A percentile compares a stretch with the other conserved stretches of the same genome.
These are phyloP conservation scores for Mycena indigotica DNA, from an alignment of 768 basidiomycete genomes.

Conservation along the genomic window DNA sequence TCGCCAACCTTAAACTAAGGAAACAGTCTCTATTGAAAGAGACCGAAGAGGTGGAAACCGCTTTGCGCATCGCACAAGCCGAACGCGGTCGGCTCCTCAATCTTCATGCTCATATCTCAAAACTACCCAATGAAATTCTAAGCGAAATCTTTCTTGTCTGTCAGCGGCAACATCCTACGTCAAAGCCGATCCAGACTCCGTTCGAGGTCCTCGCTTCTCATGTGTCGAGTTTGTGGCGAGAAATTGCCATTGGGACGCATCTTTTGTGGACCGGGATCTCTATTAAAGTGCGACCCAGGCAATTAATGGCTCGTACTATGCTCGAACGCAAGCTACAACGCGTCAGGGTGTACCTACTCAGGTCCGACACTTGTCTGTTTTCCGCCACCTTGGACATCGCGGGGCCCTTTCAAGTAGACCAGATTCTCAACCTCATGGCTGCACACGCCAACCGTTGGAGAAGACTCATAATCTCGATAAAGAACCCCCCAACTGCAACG, in stretches of 20 bases:
- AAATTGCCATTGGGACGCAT: constrained; percentile 40
- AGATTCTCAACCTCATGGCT: constrained; percentile 34
- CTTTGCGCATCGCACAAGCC: constrained; percentile 34
- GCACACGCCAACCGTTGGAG: constrained; percentile 43
- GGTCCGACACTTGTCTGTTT: constrained; percentile 40
- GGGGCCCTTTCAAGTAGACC: constrained; percentile 26
- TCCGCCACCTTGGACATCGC: constrained; percentile 37
- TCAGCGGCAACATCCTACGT: constrained; percentile 20
- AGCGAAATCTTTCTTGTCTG: constrained; percentile 40
- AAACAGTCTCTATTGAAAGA: constrained; percentile 36
- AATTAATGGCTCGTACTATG: constrained; percentile 28
- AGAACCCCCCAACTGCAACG: constrained; percentile 22
- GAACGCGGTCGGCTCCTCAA: constrained; percentile 39
- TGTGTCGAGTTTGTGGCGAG: constrained; percentile 49
- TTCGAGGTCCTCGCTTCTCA: constrained; percentile 46
- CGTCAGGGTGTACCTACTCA: constrained; percentile 35
- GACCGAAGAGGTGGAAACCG: constrained; percentile 33
- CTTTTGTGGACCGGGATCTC: constrained; percentile 48
- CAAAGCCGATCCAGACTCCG: constrained; percentile 14
- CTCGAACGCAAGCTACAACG: constrained; percentile 27
- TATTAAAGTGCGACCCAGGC: constrained; percentile 30
- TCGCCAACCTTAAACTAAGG: constrained; percentile 31
- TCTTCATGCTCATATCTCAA: constrained; percentile 34
- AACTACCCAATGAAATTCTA: constrained; percentile 45
- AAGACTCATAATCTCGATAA: constrained; percentile 36